Base-by-base conservation (phyloP, 352 stramenopile genomes). In the Pythium brachiatum region DNA sequence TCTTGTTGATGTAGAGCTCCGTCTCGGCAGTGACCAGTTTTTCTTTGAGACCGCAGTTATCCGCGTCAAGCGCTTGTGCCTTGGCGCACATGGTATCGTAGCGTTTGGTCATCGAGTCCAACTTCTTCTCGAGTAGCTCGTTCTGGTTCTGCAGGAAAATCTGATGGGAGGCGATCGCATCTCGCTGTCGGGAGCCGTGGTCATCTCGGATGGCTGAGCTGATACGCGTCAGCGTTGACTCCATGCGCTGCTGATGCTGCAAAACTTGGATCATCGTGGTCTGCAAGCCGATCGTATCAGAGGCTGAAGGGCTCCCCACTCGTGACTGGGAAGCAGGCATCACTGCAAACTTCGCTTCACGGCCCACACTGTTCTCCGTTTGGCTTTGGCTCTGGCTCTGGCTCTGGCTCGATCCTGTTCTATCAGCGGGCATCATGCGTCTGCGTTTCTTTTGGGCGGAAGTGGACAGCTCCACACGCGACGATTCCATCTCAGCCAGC, bases 231-330 rank as follows among this genome's bases (percentile, higher is more conserved):
- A 69, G 18, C 15, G 25, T 53, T 3, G 34, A 2, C 20, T 69
- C 55, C 38, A 64, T 60, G 1, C 56, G 47, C 38, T 76, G 65
- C 36, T 56, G 54, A 26, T 62, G 44, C 51, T 76, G 69, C 4
- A 76, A 34, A 15, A 76, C 25, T 52, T 76, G 69, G 32, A 76
- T 67, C 48, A 76, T 60, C 20, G 62, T 69, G 8, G 69, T 76
- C 29, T 76, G 66, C 11, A 66, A 36, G 6, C 61, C 64, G 15
- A 74, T 58, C 29, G 32, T n/a, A 0, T 62, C 46, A 8, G 60
- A 48, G 11, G 18, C 52, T 20, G 53, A 58, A 36, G 12, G 4
- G 12, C 18, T 48, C 7, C 27, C 44, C 23, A 34, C 44, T 32
- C 12, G 16, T 25, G 16, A n/a, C 26, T 54, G 29, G 11, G 48